These are phyloP conservation scores for Spatholobus suberectus DNA, from an alignment of 306 rosid genomes.

Conservation along the genomic window DNA sequence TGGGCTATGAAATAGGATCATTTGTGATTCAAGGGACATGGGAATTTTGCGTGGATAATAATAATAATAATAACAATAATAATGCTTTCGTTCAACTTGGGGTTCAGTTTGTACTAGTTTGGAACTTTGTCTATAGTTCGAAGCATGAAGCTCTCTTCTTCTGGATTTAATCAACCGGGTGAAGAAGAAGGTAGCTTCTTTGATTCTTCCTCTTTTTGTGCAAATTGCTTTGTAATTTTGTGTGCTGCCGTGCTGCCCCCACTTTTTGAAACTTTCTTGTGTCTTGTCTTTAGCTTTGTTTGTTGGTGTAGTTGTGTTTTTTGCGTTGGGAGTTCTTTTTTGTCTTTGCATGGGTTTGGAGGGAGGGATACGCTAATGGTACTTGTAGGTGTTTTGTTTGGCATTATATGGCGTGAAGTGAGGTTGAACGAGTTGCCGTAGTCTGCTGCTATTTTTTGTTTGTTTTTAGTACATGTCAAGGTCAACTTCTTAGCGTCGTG, in stretches of 20 bases:
- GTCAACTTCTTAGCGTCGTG: background rate
- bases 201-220: constrained; percentile 10
- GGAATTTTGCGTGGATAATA: background rate
- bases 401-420: constrained; percentile 19
- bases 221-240: constrained; percentile 12
- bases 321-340: background rate
- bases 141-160: constrained; percentile 66
- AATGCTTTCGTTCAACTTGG: constrained; percentile 23
- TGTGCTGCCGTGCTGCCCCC: background rate
- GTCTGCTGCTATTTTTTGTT: constrained; percentile 6
- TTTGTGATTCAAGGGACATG: constrained; percentile 33
- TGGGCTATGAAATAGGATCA: background rate
- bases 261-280: background rate
- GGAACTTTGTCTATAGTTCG: constrained; percentile 25
- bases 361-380: background rate
- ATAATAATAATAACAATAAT: background rate
- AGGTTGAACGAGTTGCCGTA: background rate
- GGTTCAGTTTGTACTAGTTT: constrained; percentile 43
- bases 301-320: constrained; percentile 22
- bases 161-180: constrained; percentile 58
- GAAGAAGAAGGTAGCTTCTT: constrained; percentile 63
- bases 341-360: constrained; percentile 22
- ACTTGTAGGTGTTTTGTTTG: constrained; percentile 16
- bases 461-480: background rate
- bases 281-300: background rate